These are phyloP conservation scores for Coffea humblotiana DNA, from an alignment of 305 asterid species.

Conservation along the genomic window DNA sequence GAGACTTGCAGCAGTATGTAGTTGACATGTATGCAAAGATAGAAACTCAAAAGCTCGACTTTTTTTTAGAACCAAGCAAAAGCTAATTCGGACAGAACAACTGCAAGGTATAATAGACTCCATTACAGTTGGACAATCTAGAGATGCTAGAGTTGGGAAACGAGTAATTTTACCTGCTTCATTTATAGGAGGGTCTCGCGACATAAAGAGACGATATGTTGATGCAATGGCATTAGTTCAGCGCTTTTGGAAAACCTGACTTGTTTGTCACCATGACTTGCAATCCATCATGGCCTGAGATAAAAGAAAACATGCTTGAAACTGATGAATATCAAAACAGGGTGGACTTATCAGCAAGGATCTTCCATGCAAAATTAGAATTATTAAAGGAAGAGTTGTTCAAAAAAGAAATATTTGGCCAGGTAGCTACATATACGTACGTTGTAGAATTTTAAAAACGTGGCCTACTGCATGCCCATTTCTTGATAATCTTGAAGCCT, in stretches of 20 bases:
- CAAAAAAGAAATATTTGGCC: not conserved
- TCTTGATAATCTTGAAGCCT: not conserved
- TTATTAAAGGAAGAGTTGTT: not conserved
- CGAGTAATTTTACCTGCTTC: no score
- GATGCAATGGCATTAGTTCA: not conserved
- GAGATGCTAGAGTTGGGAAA: not conserved
- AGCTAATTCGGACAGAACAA: not conserved
- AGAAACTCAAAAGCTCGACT: not conserved
- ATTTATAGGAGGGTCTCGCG: not conserved
- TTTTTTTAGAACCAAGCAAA: not conserved
- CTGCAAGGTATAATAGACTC: not conserved
- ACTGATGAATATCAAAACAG: not conserved
- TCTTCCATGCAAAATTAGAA: not conserved
- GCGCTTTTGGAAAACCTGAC: not conserved
- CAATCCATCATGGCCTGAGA: not conserved
- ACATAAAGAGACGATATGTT: not conserved
- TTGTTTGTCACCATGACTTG: not conserved
- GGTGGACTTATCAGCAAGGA: not conserved
- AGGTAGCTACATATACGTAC: not conserved
- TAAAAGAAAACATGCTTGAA: not conserved
- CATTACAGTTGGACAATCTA: not conserved
- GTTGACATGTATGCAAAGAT: no score
- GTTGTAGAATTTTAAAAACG: not conserved
- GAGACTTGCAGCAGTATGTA: not conserved
- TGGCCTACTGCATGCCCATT: not conserved